Evolutionary conservation across 1,284 basidiomycete genomes (phyloP).

Genomic region (Chalciporus sp.): DNA sequence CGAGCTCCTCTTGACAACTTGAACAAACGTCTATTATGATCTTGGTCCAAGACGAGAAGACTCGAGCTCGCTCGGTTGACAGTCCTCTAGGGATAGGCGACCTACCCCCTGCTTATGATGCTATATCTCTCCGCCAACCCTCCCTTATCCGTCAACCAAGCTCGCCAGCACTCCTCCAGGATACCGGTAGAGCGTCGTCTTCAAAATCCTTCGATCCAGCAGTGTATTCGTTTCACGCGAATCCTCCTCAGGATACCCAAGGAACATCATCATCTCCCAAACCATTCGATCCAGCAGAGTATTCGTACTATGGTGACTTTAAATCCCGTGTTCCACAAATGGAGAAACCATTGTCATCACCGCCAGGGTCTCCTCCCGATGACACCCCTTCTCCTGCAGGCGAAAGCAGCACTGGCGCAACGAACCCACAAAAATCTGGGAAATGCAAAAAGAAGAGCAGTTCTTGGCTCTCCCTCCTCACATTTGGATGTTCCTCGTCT

Average conservation of each 20-base stretch:
- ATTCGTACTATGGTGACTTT: no score
- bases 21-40: slow-evolving; percentile 5
- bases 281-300: background rate
- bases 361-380: background rate
- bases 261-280: background rate
- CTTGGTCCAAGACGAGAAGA: background rate
- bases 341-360: background rate
- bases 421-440: background rate
- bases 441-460: slow-evolving; percentile 6
- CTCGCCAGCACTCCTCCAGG: background rate
- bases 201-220: background rate
- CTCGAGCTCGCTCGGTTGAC: background rate
- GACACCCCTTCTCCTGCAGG: background rate
- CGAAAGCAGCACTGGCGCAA: background rate
- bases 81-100: background rate
- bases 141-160: background rate
- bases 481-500: slow-evolving; percentile 38
- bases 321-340: background rate
- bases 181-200: background rate
- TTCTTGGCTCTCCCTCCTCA: slow-evolving; percentile 34
- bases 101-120: slow-evolving; percentile 24
- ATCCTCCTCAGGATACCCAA: background rate
- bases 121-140: slow-evolving; percentile 9
- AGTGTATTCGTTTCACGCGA: background rate
- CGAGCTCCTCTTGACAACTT: background rate